Evolutionary conservation across 441 rosid species (phyloP).

Genomic region (Mallotus japonicus): DNA sequence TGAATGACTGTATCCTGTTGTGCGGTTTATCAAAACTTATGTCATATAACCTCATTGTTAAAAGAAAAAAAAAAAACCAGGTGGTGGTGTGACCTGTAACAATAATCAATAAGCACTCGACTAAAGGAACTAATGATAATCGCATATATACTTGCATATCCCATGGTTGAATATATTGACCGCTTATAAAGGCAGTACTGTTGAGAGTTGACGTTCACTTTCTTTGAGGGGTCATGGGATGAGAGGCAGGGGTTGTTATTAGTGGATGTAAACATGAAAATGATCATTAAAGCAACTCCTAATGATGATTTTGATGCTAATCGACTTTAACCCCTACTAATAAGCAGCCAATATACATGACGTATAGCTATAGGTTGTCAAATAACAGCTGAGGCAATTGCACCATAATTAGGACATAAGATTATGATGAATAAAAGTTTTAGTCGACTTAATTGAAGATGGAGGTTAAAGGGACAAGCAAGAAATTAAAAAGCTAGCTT

Average conservation of each 20-base stretch:
- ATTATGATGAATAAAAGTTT: slow-evolving; percentile 20
- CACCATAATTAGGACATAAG: slow-evolving; percentile 10
- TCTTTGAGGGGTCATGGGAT: too few relatives aligned
- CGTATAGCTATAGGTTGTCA: not conserved
- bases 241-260: not conserved
- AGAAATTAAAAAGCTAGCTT: slow-evolving; percentile 9
- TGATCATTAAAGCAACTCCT: slow-evolving; percentile 6
- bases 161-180: not conserved
- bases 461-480: not conserved
- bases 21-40: too few relatives aligned
- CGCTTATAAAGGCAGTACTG: not conserved
- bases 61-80: too few relatives aligned
- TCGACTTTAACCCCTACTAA: too few relatives aligned
- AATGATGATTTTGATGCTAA: slow-evolving; percentile 11
- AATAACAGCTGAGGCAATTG: not conserved
- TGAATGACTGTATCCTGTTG: too few relatives aligned
- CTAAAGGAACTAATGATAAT: too few relatives aligned
- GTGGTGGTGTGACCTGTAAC: too few relatives aligned
- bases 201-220: too few relatives aligned
- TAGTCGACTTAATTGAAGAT: slow-evolving; percentile 25
- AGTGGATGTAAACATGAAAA: slow-evolving; percentile 1
- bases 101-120: too few relatives aligned
- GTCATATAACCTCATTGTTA: too few relatives aligned
- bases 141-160: too few relatives aligned
- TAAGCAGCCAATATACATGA: too few relatives aligned